These are phyloP conservation scores for Tylopilus felleus DNA, from an alignment of 768 basidiomycete species.

Conservation along the genomic window DNA sequence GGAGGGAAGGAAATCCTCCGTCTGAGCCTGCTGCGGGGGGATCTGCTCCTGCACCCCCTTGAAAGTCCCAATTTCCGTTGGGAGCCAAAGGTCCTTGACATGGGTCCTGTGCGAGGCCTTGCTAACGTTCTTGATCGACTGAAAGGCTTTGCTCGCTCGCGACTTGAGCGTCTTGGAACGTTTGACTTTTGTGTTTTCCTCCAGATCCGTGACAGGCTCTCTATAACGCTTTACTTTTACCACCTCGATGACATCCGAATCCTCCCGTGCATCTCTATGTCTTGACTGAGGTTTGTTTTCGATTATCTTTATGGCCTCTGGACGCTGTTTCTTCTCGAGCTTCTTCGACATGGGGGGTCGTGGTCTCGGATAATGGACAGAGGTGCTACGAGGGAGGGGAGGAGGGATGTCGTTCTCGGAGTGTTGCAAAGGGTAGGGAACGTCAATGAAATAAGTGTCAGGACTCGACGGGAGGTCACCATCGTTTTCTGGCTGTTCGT, in stretches of 20 bases:
- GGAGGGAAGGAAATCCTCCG: slow-evolving; percentile 9
- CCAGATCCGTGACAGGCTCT: slow-evolving; percentile 20
- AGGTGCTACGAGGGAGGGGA: slow-evolving; percentile 4
- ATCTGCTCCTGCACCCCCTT: slow-evolving; percentile 27
- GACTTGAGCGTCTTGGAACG: slow-evolving; percentile 42
- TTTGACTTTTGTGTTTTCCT: slow-evolving; percentile 27
- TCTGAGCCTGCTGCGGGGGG: slow-evolving; percentile 11
- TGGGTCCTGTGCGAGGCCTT: slow-evolving; percentile 36
- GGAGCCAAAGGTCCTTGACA: slow-evolving; percentile 38
- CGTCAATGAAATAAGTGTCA: slow-evolving; percentile 35
- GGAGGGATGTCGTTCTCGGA: slow-evolving; percentile 2
- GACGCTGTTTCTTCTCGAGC: slow-evolving; percentile 32
- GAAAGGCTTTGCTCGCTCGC: slow-evolving; percentile 46
- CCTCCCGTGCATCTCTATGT: slow-evolving; percentile 41
- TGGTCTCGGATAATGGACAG: slow-evolving; percentile 8
- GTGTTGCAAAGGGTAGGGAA: slow-evolving; percentile 25
- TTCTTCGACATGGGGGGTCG: slow-evolving; percentile 15
- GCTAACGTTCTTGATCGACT: slow-evolving; percentile 44
- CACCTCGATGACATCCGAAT: slow-evolving; percentile 54
- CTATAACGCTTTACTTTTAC: slow-evolving; percentile 49
- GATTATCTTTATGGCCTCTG: slow-evolving; percentile 25
- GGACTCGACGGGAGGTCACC: slow-evolving; percentile 13
- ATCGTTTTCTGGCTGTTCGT: slow-evolving; percentile 25
- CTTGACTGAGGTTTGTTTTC: slow-evolving; percentile 14
- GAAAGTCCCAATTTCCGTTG: slow-evolving; percentile 28